phyloP scores from a whole-genome alignment of 306 rosid genomes.

The Boehmeria nivea region DNA sequence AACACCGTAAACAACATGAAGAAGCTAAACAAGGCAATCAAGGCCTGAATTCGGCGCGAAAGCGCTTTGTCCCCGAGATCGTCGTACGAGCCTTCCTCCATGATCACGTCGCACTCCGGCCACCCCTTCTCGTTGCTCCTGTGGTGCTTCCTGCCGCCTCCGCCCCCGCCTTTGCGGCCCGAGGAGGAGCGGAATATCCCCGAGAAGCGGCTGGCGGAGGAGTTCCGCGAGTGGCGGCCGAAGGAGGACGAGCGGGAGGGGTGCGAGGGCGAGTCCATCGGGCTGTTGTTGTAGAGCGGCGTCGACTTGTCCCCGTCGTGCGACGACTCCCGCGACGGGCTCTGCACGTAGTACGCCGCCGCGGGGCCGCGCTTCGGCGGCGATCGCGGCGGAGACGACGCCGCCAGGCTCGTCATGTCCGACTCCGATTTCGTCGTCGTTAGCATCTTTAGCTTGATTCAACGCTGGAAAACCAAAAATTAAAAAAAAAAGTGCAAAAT shows the following conservation, averaged over 20 bases:
- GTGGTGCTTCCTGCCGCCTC: conserved; percentile 44
- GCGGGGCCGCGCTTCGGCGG: conserved; percentile 54
- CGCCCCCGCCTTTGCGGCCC: conserved; percentile 59
- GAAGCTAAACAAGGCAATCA: conserved; percentile 61
- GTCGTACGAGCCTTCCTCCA: conserved; percentile 85
- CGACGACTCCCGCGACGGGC: conserved; percentile 93
- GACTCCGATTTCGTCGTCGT: conserved; percentile 77
- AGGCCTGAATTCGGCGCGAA: conserved; percentile 53
- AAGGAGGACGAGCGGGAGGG: conserved; percentile 56
- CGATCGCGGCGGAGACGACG: conserved; percentile 92
- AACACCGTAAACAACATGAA: conserved; percentile 58
- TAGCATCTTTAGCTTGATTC: conserved; percentile 20
- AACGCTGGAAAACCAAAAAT: too few species aligned
- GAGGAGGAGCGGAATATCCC: conserved; percentile 94
- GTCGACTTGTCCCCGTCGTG: conserved; percentile 96
- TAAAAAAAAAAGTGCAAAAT: too few species aligned
- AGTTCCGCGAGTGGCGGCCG: conserved; percentile 91
- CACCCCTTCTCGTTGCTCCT: conserved; percentile 65
- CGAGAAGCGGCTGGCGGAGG: conserved; percentile 74
- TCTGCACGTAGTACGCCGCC: conserved; percentile 74
- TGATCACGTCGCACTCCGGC: conserved; percentile 94
- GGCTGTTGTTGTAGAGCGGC: conserved; percentile 83
- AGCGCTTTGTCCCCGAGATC: conserved; percentile 52
- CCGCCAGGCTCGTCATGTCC: conserved; percentile 80
- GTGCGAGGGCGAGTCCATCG: conserved; percentile 93